These are phyloP conservation scores for Cordyceps farinosa DNA, from an alignment of 2,329 filamentous ascomycete genomes.

Conservation along the genomic window DNA sequence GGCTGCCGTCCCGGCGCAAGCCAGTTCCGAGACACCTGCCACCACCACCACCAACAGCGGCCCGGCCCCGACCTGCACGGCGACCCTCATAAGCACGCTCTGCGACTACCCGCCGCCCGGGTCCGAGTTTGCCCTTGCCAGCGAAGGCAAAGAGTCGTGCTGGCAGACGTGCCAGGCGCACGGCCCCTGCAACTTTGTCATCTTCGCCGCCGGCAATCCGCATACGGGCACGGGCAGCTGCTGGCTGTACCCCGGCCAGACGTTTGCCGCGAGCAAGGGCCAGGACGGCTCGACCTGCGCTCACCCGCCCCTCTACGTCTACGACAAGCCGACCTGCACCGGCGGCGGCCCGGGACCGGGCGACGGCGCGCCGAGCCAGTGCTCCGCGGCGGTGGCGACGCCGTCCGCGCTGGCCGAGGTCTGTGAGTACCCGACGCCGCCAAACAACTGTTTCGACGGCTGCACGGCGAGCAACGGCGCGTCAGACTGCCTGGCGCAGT, in stretches of 20 bases:
- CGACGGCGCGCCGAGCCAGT: conserved; percentile 14
- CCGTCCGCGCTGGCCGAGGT: conserved; percentile 29
- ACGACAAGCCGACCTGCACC: conserved; percentile 24
- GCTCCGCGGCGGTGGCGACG: conserved; percentile 26
- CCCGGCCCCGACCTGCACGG: conserved; percentile 26
- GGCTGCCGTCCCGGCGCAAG: conserved; percentile 66
- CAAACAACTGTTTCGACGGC: conserved; percentile 23
- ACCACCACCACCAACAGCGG: conserved; percentile 23
- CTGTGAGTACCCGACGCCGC: conserved; percentile 30
- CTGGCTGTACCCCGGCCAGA: conserved; percentile 30
- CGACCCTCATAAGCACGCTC: conserved; percentile 26
- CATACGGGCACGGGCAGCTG: conserved; percentile 27
- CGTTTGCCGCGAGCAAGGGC: conserved; percentile 25
- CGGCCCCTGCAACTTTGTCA: conserved; percentile 30
- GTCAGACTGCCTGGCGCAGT: conserved; percentile 26
- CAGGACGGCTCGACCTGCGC: conserved; percentile 20
- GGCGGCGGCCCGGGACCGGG: background rate
- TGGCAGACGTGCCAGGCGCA: conserved; percentile 30
- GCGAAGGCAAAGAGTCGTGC: conserved; percentile 23
- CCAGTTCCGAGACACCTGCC: background rate
- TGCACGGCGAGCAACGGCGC: conserved; percentile 25
- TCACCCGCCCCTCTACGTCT: conserved; percentile 22
- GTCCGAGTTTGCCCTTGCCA: conserved; percentile 26
- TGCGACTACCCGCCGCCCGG: conserved; percentile 27
- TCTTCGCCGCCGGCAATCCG: conserved; percentile 29